Base-by-base conservation (phyloP, 192 early-diverging fungal genomes). In the Chytriomyces confervae region DNA sequence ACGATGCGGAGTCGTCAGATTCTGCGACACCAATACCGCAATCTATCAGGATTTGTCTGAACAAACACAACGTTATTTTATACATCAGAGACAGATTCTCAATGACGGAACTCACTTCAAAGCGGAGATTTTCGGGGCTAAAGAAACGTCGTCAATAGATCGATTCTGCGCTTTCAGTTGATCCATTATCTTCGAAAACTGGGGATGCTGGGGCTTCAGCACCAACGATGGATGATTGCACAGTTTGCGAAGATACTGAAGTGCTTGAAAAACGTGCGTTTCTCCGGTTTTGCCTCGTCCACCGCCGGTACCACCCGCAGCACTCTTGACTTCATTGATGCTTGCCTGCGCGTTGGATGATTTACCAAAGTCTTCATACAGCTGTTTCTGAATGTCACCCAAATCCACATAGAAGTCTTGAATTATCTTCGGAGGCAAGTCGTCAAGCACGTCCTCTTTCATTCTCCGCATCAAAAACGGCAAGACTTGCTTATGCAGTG, bases 391-490 rank as follows among this genome's bases (percentile, higher is more conserved):
- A 53, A 98, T 62, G 47, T 95, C 94, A 67, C 91, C 92, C 16
- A 98, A 84, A 77, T 98, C 98, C 79, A 97, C 97, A 83, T 99
- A 97, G 82, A 98, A 96, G 82, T 98, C 97, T 89, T 98, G 97
- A 77, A 98, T 98, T 74, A 99, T 99, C 86, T 99, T 99, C 51
- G 98, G 97, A 66, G 98, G 98, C 75, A 99, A 83, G 79, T 98
- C 97, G 73, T 94, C 86, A 69, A 98, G 81, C 10, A 99, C 98
- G 79, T 99, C 96, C 84, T 98, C 96, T 82, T 99, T 99, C 89
- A 99, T 90, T 29, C 98, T 90, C 13, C 97, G 90, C 80, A 99
- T 79, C 65, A 99, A 71, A 86, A 98, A 99, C 23, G 98, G 98
- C 53, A 98, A 80, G 0, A 98, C 97, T 79, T 98, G 98, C 61